These are phyloP conservation scores for Chaetomium sp. DNA, from an alignment of 2,329 filamentous ascomycete genomes.

Conservation along the genomic window DNA sequence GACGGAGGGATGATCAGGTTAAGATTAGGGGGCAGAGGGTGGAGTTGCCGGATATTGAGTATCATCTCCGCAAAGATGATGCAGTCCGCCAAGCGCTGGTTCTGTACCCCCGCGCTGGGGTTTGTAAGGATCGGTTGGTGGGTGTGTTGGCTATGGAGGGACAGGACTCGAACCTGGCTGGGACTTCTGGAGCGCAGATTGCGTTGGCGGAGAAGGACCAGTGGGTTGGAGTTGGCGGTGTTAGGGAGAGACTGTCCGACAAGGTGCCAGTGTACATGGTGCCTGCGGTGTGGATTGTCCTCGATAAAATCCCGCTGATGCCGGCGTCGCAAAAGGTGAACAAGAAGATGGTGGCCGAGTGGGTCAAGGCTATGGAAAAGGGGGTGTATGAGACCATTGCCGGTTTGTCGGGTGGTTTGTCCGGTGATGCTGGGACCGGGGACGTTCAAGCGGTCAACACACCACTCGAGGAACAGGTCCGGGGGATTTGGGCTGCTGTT, in stretches of 20 bases:
- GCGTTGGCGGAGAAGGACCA: constrained; percentile 3
- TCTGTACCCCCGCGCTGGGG: constrained; percentile 27
- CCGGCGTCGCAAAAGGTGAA: constrained; percentile 27
- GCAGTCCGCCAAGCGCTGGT: constrained; percentile 42
- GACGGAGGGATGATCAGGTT: constrained; percentile 22
- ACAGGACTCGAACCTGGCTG: background rate
- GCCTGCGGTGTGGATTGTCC: constrained; percentile 26
- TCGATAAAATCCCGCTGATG: background rate
- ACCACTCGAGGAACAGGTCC: background rate
- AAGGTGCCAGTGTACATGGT: constrained; percentile 28
- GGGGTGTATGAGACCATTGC: constrained; percentile 22
- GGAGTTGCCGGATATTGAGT: constrained; percentile 38
- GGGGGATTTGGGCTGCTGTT: constrained; percentile 34
- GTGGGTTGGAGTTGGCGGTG: background rate
- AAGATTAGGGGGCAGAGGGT: constrained; percentile 25
- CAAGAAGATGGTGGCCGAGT: constrained; percentile 25
- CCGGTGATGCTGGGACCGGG: background rate
- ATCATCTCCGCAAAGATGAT: constrained; percentile 30
- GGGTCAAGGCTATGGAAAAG: constrained; percentile 29
- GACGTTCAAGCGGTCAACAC: background rate
- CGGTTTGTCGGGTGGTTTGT: background rate
- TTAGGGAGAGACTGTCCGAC: background rate
- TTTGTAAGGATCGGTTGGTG: constrained; percentile 17
- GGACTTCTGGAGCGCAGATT: constrained; percentile 6
- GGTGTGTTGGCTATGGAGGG: constrained; percentile 14